Base-by-base conservation (phyloP, 2,329 filamentous ascomycete genomes). In the Diplodia corticola region DNA sequence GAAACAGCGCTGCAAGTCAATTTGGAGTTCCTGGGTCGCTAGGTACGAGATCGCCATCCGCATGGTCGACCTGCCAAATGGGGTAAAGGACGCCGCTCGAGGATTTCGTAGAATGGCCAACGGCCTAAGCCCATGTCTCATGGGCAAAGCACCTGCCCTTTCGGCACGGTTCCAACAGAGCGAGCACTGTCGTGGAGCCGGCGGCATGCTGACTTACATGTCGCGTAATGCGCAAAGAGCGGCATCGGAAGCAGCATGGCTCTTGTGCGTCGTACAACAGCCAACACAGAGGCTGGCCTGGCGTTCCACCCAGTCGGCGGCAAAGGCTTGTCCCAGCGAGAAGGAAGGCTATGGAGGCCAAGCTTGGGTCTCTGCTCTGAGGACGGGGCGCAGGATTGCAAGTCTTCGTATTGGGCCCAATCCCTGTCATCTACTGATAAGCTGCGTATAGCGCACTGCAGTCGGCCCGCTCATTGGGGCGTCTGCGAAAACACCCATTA, bases 31-130 rank as follows among this genome's bases (percentile, higher is more conserved):
- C 37, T 5, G 51, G 55, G 15, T 60, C 37, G 37, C 55, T 48
- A 60, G 37, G 37, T 17, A 46, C 28, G 55, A 24, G 55, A 60
- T 60, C 55, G 26, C n/a, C 55, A 48, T 30, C 26, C 44, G 17
- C 37, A 60, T 60, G 37, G 22, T 30, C 22, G 55, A 60, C 55
- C 55, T 60, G 28, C 55, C 55, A 26, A 60, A 60, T 33, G 15
- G 26, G 55, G 55, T 24, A 48, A 60, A 46, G 37, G 15, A 22
- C 20, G 55, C 55, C 35, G 44, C 10, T 15, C 17, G 28, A n/a
- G 46, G 55, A 60, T 60, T 60, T 60, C 24, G 15, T 22, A 22
- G 37, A 46, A 59, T 59, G 54, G 46, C 54, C 54, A 20, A 46
- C 24, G 26, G 37, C 37, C 22, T 22, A 37, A 17, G 12, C 10